Evolutionary conservation across 495 filamentous ascomycete species (phyloP), one percentile per base, ranked within the genome.

Genomic region (Symbiotaphrina buchneri): DNA sequence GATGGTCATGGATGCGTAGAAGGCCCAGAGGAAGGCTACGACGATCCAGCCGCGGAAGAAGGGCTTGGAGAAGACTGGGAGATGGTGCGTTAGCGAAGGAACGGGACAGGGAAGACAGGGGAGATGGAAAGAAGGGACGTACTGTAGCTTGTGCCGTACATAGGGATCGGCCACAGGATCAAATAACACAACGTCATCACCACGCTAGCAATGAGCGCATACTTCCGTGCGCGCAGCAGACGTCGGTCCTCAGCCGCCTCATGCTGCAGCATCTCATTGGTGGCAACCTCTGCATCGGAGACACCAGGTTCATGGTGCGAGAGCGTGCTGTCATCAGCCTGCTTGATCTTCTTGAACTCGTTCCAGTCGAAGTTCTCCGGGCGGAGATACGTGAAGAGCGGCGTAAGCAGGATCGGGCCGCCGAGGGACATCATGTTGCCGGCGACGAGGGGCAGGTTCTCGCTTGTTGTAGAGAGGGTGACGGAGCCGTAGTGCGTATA

Each of bases 1-100:
- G 4, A 93, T 81, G 31, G 38, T 45, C 13, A 44, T 57, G 5
- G 70, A 51, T 0, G 71, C 76, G 44, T 59, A 68, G 46, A 92
- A 90, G 39, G 92, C 60, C 84, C 83, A 93, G 18, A 84, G 48
- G 29, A 93, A 75, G 1, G 80, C 83, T 2, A 93, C 74, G 10
- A 63, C 56, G 11, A 91, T 69, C 83, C 83, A 93, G 21, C 84
- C 83, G 2, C 81, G 83, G 54, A 92, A 93, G 58, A 93, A 93
- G 27, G 63, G 61, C 55, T 81, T 83, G 47, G 68, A 75, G 55
- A 93, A 93, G 23, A 93, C 63, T n/a, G n/a, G n/a, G n/a, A n/a
- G n/a, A n/a, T n/a, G n/a, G n/a, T n/a, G n/a, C n/a, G n/a, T n/a
- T n/a, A n/a, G n/a, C n/a, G n/a, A n/a, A n/a, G n/a, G n/a, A n/a